Evolutionary conservation across 345 rosid species (phyloP).

Genomic region (Reutealis trisperma): DNA sequence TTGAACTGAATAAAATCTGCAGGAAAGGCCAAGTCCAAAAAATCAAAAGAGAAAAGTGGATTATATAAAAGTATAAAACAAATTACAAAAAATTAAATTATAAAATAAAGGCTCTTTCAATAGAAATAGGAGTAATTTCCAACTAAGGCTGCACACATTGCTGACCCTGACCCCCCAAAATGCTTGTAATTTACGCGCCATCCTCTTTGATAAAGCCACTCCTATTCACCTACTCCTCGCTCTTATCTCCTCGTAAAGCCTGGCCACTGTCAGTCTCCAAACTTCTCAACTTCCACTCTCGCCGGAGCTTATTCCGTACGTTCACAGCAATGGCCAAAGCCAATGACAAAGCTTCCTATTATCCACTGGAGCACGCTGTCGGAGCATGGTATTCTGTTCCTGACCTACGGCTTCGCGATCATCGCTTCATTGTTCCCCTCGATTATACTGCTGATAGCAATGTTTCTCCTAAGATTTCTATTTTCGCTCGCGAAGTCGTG

Average conservation of each 20-base stretch:
- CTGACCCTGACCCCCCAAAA: neutral
- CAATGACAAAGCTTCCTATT: constrained; percentile 10
- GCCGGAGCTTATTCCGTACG: constrained; percentile 18
- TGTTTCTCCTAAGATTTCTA: constrained; percentile 53
- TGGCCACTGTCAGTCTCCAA: constrained; percentile 12
- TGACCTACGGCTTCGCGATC: constrained; percentile 83
- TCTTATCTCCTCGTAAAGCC: constrained; percentile 15
- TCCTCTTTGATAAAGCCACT: constrained; percentile 24
- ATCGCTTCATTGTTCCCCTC: constrained; percentile 73
- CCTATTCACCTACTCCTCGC: constrained; percentile 11
- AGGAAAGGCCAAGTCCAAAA: too few relatives aligned
- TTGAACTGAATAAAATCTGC: too few relatives aligned
- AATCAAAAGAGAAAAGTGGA: too few relatives aligned
- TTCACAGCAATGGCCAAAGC: constrained; percentile 43
- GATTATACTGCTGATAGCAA: constrained; percentile 50
- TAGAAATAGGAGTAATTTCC: too few relatives aligned
- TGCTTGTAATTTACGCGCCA: constrained; percentile 38
- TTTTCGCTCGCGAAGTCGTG: constrained; percentile 85
- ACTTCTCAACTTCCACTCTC: constrained; percentile 14
- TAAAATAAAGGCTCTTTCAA: too few relatives aligned
- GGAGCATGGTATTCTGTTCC: constrained; percentile 78
- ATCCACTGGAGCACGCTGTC: constrained; percentile 46
- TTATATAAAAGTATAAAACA: too few relatives aligned
- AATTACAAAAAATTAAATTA: too few relatives aligned
- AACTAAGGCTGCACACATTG: neutral